Percentiles rank a stretch among this genome's conserved stretches.
Conservation (phyloP, 2,329 filamentous ascomycete genomes). For the Diaporthe vaccinii region DNA sequence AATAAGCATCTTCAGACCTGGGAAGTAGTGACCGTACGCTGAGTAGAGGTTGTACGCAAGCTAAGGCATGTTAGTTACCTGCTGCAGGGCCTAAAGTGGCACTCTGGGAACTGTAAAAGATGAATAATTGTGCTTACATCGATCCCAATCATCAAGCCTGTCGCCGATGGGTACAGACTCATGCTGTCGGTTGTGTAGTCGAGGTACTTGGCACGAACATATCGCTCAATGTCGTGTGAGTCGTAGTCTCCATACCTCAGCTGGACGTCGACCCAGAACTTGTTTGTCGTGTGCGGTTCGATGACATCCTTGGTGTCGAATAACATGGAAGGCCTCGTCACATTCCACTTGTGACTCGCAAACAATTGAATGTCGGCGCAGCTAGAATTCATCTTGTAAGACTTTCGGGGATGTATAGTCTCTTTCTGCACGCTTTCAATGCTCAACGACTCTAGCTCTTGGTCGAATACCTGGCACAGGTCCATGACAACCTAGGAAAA, state of each 20-base stretch:
- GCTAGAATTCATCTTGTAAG: constrained; percentile 98
- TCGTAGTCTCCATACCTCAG: constrained; percentile 98
- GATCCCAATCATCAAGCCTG: constrained; percentile 96
- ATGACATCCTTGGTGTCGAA: constrained; percentile 98
- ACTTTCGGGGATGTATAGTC: constrained; percentile 98
- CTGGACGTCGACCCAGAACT: constrained; percentile 99
- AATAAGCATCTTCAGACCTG: constrained; percentile 92
- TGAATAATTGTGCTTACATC: constrained; percentile 61
- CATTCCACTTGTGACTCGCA: constrained; percentile 98
- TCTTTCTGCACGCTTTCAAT: constrained; percentile 99
- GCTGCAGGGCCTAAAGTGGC: neutral
- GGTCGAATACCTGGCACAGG: constrained; percentile 97
- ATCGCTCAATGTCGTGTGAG: constrained; percentile 98
- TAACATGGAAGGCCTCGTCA: constrained; percentile 90
- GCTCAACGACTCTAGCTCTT: constrained; percentile 93
- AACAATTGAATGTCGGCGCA: constrained; percentile 98
- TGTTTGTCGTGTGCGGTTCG: constrained; percentile 94
- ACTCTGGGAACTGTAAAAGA: neutral
- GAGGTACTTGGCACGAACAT: constrained; percentile 96
- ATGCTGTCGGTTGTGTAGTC: constrained; percentile 99
- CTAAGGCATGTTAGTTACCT: neutral
- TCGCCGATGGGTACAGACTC: constrained; percentile 98
- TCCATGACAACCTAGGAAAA: constrained; percentile 85
- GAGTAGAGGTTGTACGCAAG: constrained; percentile 98
- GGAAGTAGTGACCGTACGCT: constrained; percentile 98